These are phyloP conservation scores for Aspergillus taichungensis DNA, from an alignment of 495 filamentous ascomycete species.

Conservation along the genomic window DNA sequence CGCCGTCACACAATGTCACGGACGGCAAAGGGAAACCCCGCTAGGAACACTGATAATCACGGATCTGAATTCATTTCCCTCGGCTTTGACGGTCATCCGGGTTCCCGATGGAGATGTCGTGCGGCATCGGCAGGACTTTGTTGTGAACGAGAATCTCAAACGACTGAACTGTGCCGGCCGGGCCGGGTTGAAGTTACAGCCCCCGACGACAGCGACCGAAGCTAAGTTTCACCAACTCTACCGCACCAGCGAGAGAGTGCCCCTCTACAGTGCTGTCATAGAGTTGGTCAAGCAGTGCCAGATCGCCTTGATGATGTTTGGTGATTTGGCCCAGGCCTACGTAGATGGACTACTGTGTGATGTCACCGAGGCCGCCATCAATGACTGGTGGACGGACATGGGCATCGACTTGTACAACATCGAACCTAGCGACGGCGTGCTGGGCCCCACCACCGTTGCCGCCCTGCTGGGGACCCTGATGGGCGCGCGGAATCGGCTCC, in stretches of 20 bases:
- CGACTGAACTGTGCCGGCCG: conserved; percentile 85
- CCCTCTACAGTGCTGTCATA: conserved; percentile 65
- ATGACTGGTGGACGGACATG: conserved; percentile 94
- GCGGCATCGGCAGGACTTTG: conserved; percentile 74
- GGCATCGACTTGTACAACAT: conserved; percentile 83
- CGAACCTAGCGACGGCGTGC: conserved; percentile 83
- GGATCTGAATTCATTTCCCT: conserved; percentile 84
- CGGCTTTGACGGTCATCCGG: conserved; percentile 75
- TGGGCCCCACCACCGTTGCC: conserved; percentile 88
- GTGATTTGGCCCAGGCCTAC: conserved; percentile 78
- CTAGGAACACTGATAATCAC: conserved; percentile 88
- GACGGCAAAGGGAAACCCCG: conserved; percentile 69
- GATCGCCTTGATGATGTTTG: conserved; percentile 78
- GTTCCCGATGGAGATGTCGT: conserved; percentile 81
- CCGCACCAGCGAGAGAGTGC: conserved; percentile 70
- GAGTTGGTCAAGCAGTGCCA: conserved; percentile 93
- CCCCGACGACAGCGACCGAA: conserved; percentile 68
- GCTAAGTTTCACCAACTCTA: conserved; percentile 92
- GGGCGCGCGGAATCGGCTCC: conserved; percentile 81
- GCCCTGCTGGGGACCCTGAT: conserved; percentile 80
- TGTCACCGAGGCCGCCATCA: conserved; percentile 79
- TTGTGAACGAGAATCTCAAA: conserved; percentile 93
- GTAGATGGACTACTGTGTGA: conserved; percentile 91
- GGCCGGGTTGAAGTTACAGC: conserved; percentile 68
- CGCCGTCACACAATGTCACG: conserved; percentile 74